Evolutionary conservation across 495 filamentous ascomycete species (phyloP).

Genomic region (Xylaria telfairii): DNA sequence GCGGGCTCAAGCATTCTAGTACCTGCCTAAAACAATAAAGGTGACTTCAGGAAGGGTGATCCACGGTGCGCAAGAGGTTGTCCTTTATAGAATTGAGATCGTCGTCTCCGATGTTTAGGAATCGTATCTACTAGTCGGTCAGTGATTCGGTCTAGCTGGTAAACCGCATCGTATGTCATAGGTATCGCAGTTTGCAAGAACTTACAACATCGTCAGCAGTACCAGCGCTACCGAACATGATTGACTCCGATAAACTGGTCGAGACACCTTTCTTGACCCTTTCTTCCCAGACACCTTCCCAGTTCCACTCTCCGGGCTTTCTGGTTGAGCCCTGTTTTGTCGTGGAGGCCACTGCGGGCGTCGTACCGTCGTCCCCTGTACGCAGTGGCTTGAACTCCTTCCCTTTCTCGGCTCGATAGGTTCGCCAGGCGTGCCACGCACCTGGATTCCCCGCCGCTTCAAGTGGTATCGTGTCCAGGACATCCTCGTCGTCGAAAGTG

Average conservation of each 20-base stretch:
- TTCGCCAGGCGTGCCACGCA: constrained; percentile 89
- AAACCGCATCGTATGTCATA: constrained; percentile 10
- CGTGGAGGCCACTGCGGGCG: constrained; percentile 11
- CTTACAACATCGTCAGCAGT: constrained; percentile 73
- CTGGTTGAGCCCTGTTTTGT: constrained; percentile 31
- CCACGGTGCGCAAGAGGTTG: constrained; percentile 61
- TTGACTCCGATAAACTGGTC: constrained; percentile 75
- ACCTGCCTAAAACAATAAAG: constrained; percentile 12
- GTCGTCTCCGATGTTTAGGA: constrained; percentile 68
- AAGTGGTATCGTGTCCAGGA: constrained; percentile 79
- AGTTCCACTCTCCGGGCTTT: constrained; percentile 81
- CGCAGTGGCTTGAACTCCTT: constrained; percentile 35
- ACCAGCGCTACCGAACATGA: constrained; percentile 69
- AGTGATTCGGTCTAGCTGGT: constrained; percentile 17
- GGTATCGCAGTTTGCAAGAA: constrained; percentile 1
- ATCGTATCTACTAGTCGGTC: constrained; percentile 63
- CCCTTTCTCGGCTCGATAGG: constrained; percentile 58
- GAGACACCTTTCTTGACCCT: constrained; percentile 78
- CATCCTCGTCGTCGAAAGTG: constrained; percentile 75
- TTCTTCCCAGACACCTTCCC: constrained; percentile 93
- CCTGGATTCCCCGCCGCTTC: constrained; percentile 85
- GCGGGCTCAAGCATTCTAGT: background rate
- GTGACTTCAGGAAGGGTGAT: constrained; percentile 33
- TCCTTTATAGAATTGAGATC: constrained; percentile 65
- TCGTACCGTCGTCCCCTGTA: constrained; percentile 16